Base-by-base conservation (phyloP, 352 stramenopile species). In the Phytophthora nicotianae region DNA sequence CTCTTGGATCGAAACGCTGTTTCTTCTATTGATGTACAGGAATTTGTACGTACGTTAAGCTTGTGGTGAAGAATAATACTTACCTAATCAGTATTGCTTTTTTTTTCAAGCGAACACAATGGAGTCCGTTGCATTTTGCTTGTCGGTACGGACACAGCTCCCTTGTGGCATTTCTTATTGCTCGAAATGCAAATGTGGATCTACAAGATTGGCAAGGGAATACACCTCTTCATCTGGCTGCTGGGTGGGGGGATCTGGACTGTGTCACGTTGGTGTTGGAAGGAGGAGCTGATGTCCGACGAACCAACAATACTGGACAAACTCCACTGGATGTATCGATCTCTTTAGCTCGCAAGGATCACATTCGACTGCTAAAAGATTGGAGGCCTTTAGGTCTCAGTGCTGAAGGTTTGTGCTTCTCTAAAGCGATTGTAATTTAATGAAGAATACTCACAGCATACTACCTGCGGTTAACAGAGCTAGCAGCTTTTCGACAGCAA, bases 261-360 rank as follows among this genome's bases (percentile, higher is more conserved):
- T 89, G 78, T 32, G 75, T 76, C 7, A 70, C 89, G 8, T 32
- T 91, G 43, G 54, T 90, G 13, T 61, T 93, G 4, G 81, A 93
- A 65, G 67, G 65, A 20, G 80, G 80, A 4, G 72, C 77, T 2
- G 48, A 63, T 46, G 42, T 72, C 1, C 43, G 60, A 9, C 53
- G 23, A 2, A 58, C 21, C 26, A 91, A 91, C 26, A 38, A 67
- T 10, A 53, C 24, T 0, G 41, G 58, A 3, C 61, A 88, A 23
- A 89, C 69, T 1, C 43, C 84, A 3, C 53, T 84, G 9, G 67
- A 82, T 6, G 27, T 93, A 0, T 78, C 84, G 1, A 35, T 35
- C 9, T 47, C 33, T 2, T 55, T 91, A 29, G 65, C 70, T 10
- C 70, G 74, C 13, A 63, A 56, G 41, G 74, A 88, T 13, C 63